Base-by-base conservation (phyloP, 2,329 filamentous ascomycete genomes). In the Coleophoma cylindrospora region DNA sequence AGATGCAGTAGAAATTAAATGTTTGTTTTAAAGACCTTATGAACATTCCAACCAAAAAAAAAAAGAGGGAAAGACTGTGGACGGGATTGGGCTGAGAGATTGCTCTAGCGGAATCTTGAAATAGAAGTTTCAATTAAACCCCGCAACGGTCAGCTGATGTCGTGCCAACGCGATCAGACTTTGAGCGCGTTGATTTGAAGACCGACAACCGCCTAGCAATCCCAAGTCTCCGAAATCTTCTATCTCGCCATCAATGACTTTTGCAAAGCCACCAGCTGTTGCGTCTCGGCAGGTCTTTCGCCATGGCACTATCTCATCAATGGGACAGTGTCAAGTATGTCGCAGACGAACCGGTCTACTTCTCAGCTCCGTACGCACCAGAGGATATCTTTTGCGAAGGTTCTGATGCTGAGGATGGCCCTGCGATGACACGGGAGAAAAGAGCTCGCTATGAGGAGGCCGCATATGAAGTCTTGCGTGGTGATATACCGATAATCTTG, bases 381-480 rank as follows among this genome's bases (percentile, higher is more conserved):
- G 66, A 74, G 48, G 79, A 81, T 38, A 65, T 80, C 12, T 66
- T 83, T 14, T 79, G 73, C 53, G 67, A 73, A 8, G 76, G 79
- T n/a, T 79, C 79, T 7, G 81, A 86, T 43, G 70, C 81, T 44
- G 77, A 81, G 34, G 62, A 77, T 49, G 79, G 80, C 54, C 66
- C 74, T 12, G 64, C 62, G 17, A 66, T 76, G 3, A 69, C 69
- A 33, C 64, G 71, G 3, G 73, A 77, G 12, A 81, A 78, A 61
- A 74, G 73, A 22, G 64, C 70, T 19, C 74, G 80, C 52, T 81
- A 84, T 51, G 83, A 87, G 62, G 66, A 71, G 0, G 76, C 84
- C 12, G 85, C 80, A 1, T 67, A 73, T 33, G 72, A 74, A 34
- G 88, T 78, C 57, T 67, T 87, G 36, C 66, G 72, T 7, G 86